phyloP scores from a whole-genome alignment of 257 asterid species.

The Gentiana dahurica region DNA sequence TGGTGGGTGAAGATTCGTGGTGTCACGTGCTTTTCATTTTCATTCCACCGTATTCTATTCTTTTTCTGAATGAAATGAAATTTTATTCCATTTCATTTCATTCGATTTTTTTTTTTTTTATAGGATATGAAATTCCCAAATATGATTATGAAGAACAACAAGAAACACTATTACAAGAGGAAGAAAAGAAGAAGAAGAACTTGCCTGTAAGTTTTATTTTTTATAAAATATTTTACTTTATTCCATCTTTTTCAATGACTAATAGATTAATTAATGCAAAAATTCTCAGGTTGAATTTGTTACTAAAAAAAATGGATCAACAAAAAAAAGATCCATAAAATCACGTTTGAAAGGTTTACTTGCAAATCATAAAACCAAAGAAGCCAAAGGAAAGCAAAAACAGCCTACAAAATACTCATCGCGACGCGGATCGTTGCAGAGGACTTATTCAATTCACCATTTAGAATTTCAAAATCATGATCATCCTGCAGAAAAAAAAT shows the following conservation, averaged over 20 bases:
- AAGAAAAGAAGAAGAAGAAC: slow-evolving; percentile 27
- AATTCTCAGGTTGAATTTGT: slow-evolving; percentile 27
- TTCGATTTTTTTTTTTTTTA: background rate
- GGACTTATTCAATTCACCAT: slow-evolving; percentile 63
- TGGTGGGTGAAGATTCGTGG: too few relatives aligned
- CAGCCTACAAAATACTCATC: slow-evolving; percentile 15
- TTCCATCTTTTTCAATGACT: too few relatives aligned
- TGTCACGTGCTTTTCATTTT: too few relatives aligned
- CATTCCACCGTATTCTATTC: too few relatives aligned
- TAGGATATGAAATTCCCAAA: slow-evolving; percentile 26
- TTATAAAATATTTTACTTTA: background rate
- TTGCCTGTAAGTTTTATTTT: slow-evolving; percentile 24
- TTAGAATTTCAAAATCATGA: slow-evolving; percentile 28
- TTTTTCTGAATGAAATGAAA: too few relatives aligned
- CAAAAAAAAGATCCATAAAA: slow-evolving; percentile 44
- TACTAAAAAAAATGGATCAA: slow-evolving; percentile 11
- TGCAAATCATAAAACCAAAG: slow-evolving; percentile 28
- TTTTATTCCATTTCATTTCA: too few relatives aligned
- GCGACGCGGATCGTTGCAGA: slow-evolving; percentile 22
- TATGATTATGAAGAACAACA: slow-evolving; percentile 11
- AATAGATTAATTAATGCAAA: background rate
- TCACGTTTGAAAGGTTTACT: slow-evolving; percentile 46
- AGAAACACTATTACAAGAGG: slow-evolving; percentile 25
- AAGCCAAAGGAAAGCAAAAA: slow-evolving; percentile 6
- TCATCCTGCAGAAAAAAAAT: slow-evolving; percentile 21